Base-by-base conservation (phyloP, 73 alveolate genomes). In the Uronychia setigera region DNA sequence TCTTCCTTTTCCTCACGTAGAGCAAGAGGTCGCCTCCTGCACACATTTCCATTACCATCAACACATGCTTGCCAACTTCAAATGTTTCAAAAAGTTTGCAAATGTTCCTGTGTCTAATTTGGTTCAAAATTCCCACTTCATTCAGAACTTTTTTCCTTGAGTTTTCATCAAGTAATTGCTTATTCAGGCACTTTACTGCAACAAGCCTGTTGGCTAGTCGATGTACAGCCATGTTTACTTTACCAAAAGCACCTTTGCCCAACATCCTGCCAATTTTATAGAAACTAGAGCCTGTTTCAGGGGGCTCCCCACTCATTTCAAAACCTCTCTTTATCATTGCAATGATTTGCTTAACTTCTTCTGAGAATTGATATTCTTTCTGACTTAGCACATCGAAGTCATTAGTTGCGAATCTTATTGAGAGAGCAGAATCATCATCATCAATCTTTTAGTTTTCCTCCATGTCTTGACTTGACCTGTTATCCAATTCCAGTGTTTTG, bases 21-120 rank as follows among this genome's bases (percentile, higher is more conserved):
- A 93, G 81, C 59, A 95, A 85, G 83, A 95, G 92, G 90, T 95
- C 99, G 32, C 97, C 97, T 28, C 97, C 99, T 81, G 96, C 82
- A n/a, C 95, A 88, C 29, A 92, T 90, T 85, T 93, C 99, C 98
- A 95, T 95, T 32, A 95, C 94, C 83, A 95, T 85, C 88, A 87
- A 93, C 1, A 93, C 88, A 82, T 93, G 97, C 83, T 94, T 92
- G 14, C 87, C 85, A 14, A 98, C 93, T 79, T 93, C 98, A 80
- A 92, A 91, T 25, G 96, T 93, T 80, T 95, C 99, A 86, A 85
- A 95, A 35, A 95, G 91, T 77, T 92, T 93, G 59, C 90, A 92
- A 33, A 95, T 90, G 87, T 89, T 89, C 33, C 94, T 89, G 87
- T 95, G 96, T 28, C 92, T 86, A 78, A 88, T 91, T 78, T 91